Percentiles rank a stretch among this genome's conserved stretches.
phyloP scores from a whole-genome alignment of 2,329 filamentous ascomycete genomes.

The Geosmithia morbida region DNA sequence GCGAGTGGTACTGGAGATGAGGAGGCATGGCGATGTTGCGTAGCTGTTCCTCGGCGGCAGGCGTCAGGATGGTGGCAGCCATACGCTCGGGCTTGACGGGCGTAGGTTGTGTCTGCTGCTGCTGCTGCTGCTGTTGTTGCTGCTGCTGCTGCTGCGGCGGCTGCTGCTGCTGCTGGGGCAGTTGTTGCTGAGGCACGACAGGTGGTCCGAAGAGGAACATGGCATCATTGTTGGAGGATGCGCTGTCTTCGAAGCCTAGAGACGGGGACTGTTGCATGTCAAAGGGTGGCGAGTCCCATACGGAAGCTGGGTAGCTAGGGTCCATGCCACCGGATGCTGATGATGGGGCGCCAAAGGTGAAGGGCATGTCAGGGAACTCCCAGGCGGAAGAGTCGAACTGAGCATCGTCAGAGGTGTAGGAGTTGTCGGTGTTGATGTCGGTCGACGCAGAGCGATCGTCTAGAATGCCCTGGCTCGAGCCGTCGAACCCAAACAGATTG shows the following conservation, averaged over 20 bases:
- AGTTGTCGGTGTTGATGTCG: constrained; percentile 8
- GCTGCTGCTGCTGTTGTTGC: not conserved
- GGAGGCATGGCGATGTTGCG: constrained; percentile 51
- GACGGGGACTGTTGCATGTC: constrained; percentile 18
- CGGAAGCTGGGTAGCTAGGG: constrained; percentile 15
- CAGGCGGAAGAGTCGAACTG: constrained; percentile 26
- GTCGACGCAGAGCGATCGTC: constrained; percentile 13
- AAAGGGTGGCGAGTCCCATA: constrained; percentile 19
- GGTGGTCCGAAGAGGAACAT: constrained; percentile 17
- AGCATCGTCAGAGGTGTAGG: constrained; percentile 10
- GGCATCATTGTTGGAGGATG: constrained; percentile 16
- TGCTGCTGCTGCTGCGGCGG: constrained; percentile 11
- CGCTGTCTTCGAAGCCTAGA: constrained; percentile 15
- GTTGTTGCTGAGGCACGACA: constrained; percentile 8
- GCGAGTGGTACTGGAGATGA: constrained; percentile 45
- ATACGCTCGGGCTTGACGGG: constrained; percentile 8
- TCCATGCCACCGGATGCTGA: constrained; percentile 16
- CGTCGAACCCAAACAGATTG: constrained; percentile 29
- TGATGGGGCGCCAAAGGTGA: constrained; percentile 25
- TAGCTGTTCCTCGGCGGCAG: constrained; percentile 45
- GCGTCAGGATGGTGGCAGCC: constrained; percentile 26
- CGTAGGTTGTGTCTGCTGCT: constrained; percentile 9
- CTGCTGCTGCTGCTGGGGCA: constrained; percentile 12
- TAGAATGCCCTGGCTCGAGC: constrained; percentile 22
- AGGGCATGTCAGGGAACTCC: constrained; percentile 32